Conservation (phyloP, 2,329 filamentous ascomycete species). For the Xylaria sp. region DNA sequence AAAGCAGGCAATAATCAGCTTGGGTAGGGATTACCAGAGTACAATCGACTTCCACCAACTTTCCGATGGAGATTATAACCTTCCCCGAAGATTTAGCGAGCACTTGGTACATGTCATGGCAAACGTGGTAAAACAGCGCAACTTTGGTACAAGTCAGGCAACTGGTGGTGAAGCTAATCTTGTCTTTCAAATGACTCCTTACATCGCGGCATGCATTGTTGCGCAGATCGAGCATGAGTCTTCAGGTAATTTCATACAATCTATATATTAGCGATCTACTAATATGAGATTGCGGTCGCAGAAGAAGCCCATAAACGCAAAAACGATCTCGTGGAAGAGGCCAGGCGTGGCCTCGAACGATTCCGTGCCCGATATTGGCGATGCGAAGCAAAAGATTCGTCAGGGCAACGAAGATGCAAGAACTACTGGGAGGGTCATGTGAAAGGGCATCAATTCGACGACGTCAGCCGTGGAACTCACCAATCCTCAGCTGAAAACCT, state of each 20-base stretch:
- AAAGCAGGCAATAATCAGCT: not conserved
- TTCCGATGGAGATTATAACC: not conserved
- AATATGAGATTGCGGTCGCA: not conserved
- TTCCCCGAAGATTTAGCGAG: not conserved
- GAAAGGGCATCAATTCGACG: not conserved
- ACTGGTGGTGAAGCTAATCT: not conserved
- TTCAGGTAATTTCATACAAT: not conserved
- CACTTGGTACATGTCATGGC: slow-evolving; percentile 3
- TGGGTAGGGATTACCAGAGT: not conserved
- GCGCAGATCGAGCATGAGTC: not conserved
- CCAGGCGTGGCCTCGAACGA: not conserved
- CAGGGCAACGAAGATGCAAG: slow-evolving; percentile 4
- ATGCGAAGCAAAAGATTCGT: not conserved
- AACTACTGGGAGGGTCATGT: not conserved
- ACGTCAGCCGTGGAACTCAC: not conserved
- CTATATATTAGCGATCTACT: not conserved
- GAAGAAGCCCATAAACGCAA: not conserved
- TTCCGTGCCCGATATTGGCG: not conserved
- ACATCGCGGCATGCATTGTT: not conserved
- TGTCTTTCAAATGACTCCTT: not conserved
- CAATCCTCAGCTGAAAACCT: not conserved
- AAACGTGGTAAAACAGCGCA: not conserved
- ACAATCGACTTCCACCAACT: slow-evolving; percentile 2
- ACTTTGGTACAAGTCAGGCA: not conserved
- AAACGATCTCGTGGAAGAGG: not conserved